Evolutionary conservation across 1,139 yeast genomes (phyloP).

Genomic region (Sugiyamaella pinicola): DNA sequence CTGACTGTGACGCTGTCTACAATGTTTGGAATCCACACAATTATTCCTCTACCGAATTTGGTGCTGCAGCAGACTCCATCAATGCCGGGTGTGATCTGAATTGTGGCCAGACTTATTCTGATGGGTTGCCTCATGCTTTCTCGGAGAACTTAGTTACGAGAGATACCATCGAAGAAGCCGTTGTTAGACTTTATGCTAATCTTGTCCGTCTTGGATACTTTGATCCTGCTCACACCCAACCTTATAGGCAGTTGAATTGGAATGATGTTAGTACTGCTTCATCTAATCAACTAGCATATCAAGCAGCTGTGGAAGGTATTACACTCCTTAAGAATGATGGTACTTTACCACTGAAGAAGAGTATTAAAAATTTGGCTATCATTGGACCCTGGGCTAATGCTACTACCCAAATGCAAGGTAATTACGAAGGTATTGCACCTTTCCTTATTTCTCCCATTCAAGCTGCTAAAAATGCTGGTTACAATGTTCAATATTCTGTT

Average conservation of each 20-base stretch:
- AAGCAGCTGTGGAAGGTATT: slow-evolving; percentile 57
- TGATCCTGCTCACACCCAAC: slow-evolving; percentile 20
- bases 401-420: slow-evolving; percentile 23
- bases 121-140: slow-evolving; percentile 52
- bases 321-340: slow-evolving; percentile 56
- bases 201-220: slow-evolving; percentile 24
- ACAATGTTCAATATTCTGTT: slow-evolving; percentile 12
- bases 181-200: slow-evolving; percentile 49
- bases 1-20: slow-evolving; percentile 59
- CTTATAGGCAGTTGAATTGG: slow-evolving; percentile 20
- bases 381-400: slow-evolving; percentile 35
- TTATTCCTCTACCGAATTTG: slow-evolving; percentile 50
- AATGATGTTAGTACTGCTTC: slow-evolving; percentile 54
- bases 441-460: slow-evolving; percentile 23
- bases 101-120: slow-evolving; percentile 51
- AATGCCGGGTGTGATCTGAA: slow-evolving; percentile 25
- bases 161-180: slow-evolving; percentile 21
- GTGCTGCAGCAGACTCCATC: slow-evolving; percentile 48
- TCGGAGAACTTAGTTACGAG: slow-evolving; percentile 53
- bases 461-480: slow-evolving; percentile 20
- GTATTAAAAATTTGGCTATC: slow-evolving; percentile 49
- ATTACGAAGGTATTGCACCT: slow-evolving; percentile 22
- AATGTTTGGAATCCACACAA: slow-evolving; percentile 25
- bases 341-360: slow-evolving; percentile 51
- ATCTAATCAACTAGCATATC: slow-evolving; percentile 50